Evolutionary conservation across 228 moss, liverwort and hornwort species (phyloP), one percentile per base, ranked within the genome.

Genomic region (Sphagnum fallax): DNA sequence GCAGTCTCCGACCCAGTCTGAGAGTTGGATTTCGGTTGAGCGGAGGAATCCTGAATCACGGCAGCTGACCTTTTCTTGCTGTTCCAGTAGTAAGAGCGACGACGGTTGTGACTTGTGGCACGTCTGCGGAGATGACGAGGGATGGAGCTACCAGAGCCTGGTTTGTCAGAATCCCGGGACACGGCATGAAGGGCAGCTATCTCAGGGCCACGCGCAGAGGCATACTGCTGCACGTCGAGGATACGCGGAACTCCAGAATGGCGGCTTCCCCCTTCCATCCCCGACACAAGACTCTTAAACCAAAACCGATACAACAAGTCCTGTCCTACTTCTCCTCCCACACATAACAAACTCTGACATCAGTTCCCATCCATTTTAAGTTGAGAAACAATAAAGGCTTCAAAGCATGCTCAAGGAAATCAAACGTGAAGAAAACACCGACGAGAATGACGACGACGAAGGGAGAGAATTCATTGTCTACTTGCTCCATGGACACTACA

Each of bases 91-190:
- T 82, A 92, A 4, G 78, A 79, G 47, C 75, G 76, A 4, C 90
- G 98, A 51, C 98, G 94, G 78, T 83, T 90, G 80, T 98, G 90
- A 65, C 93, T 93, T 12, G 91, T 80, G 49, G 94, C 93, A 75
- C 97, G 88, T 58, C 97, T 84, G 52, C 97, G 84, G 70, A 97
- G 74, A 62, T 90, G 91, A 11, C 92, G 89, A 60, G 92, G 80
- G 49, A 84, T 82, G 49, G 64, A 65, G 18, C 75, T 76, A 52
- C 64, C 16, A 61, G 53, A 4, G 49, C 69, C 5, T 63, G 52
- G 67, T 10, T 50, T 64, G 60, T 79, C 55, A 61, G 61, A 49
- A 69, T 65, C 58, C 77, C 84, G 88, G 61, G 94, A 60, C 18
- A 67, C 84, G 0, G 76, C 49, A 65, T 88, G 81, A 48, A 98